phyloP scores from a whole-genome alignment of 495 filamentous ascomycete genomes.

The Penicillium herquei region DNA sequence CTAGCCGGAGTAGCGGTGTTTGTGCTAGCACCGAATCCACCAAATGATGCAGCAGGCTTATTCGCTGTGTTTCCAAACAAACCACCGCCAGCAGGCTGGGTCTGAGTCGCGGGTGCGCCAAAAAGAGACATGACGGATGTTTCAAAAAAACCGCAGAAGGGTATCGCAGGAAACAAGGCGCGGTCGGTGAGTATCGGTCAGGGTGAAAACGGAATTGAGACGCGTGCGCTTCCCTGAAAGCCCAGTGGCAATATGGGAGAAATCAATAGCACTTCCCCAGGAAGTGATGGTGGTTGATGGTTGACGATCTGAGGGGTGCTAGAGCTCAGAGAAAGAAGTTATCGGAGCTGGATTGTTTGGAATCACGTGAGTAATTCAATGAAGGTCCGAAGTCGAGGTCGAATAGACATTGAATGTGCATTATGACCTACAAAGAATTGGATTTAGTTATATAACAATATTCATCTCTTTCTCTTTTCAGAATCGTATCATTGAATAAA shows the following conservation, averaged over 20 bases:
- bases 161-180: slow-evolving; percentile 22
- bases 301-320: slow-evolving; percentile 20
- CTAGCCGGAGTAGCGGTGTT: slow-evolving; percentile 17
- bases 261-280: slow-evolving; percentile 12
- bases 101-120: slow-evolving; percentile 28
- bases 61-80: slow-evolving; percentile 32
- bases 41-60: slow-evolving; percentile 41
- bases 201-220: not conserved
- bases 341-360: slow-evolving; percentile 29
- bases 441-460: no score
- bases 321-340: slow-evolving; percentile 26
- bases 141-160: slow-evolving; percentile 17
- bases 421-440: no score
- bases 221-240: not conserved
- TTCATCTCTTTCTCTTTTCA: no score
- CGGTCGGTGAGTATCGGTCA: slow-evolving; percentile 2
- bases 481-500: no score
- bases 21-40: slow-evolving; percentile 20
- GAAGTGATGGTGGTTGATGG: slow-evolving; percentile 8
- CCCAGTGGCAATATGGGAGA: not conserved
- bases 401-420: not conserved
- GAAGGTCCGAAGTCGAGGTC: not conserved
- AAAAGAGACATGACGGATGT: slow-evolving; percentile 42
- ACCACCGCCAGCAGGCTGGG: slow-evolving; percentile 21
- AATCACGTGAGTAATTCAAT: slow-evolving; percentile 26